These are phyloP conservation scores for Leccinum boreale DNA, from an alignment of 768 basidiomycete genomes.

Conservation along the genomic window DNA sequence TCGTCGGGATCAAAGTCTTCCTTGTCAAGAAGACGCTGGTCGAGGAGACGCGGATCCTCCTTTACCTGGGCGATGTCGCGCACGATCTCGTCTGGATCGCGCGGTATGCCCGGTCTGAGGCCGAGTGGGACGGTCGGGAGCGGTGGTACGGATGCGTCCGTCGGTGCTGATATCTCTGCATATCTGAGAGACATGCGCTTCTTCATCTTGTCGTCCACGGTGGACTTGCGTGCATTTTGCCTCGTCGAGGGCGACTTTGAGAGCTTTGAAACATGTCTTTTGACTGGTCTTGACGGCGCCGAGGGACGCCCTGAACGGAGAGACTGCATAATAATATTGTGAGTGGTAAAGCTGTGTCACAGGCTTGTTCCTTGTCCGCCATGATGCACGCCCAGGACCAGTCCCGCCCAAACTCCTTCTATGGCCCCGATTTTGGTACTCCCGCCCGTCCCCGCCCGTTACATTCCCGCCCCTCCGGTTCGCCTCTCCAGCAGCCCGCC, in stretches of 20 bases:
- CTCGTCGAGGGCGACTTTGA: constrained; percentile 26
- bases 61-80: constrained; percentile 34
- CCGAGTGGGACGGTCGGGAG: constrained; percentile 55
- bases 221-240: constrained; percentile 44
- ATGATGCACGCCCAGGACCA: constrained; percentile 32
- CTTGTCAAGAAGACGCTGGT: constrained; percentile 62
- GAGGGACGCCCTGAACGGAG: constrained; percentile 50
- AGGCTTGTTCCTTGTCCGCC: constrained; percentile 15
- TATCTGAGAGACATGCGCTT: constrained; percentile 95
- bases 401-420: constrained; percentile 36
- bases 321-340: constrained; percentile 46
- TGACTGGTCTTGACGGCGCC: constrained; percentile 35
- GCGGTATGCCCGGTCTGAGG: constrained; percentile 33
- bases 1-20: constrained; percentile 86
- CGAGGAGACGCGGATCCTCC: constrained; percentile 60
- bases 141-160: constrained; percentile 50
- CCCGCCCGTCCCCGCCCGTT: constrained; percentile 10
- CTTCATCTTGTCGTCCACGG: constrained; percentile 88
- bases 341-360: constrained; percentile 13
- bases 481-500: constrained; percentile 25
- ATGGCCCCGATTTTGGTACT: constrained; percentile 24
- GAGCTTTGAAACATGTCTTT: constrained; percentile 31
- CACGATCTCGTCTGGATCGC: constrained; percentile 49
- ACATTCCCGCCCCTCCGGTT: constrained; percentile 17
- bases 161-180: constrained; percentile 79